Evolutionary conservation across 1,284 basidiomycete species (phyloP), one percentile per base, ranked within the genome.

Genomic region (Chalciporus sp.): DNA sequence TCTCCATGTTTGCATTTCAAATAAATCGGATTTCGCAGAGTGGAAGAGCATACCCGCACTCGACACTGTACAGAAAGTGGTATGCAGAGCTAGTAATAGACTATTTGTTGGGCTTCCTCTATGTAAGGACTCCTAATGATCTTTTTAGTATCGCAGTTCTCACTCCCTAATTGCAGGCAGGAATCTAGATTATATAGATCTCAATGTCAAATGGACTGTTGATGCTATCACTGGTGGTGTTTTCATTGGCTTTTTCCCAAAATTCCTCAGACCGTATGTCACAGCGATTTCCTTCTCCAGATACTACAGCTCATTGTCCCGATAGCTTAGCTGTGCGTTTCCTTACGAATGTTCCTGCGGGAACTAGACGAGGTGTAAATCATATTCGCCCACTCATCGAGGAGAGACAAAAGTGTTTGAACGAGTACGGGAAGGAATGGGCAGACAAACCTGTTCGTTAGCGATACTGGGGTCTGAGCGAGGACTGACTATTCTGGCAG

Each of bases 51-150:
- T 72, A 1, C 58, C 61, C 0, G 63, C 53, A 14, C 31, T 71
- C 4, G 31, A 42, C 2, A 51, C 40, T 23, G 11, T 66, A 6
- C 57, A 55, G 42, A 46, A 65, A 14, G 58, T 77, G 7, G 56
- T 75, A 7, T 65, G 68, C 40, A 63, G 72, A 27, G 58, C 65
- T 12, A 72, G 56, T 40, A 76, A 74, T 50, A 67, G 77, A 12
- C 47, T 71, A 8, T 74, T 78, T 49, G 71, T 77, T 35, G 76
- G 76, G 2, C 59, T 71, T 7, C 75, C 75, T 9, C 54, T 76
- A 16, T 78, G 76, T 76, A 52, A 4, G 69, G 39, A n/a, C 27
- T 29, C 14, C 10, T 1, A 1, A 7, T 20, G 2, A 10, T 27
- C 17, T 28, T 9, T 17, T 20, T 33, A 28, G 7, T 10, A n/a